phyloP scores from a whole-genome alignment of 352 stramenopile species.

The Globisporangium paroecandrum region DNA sequence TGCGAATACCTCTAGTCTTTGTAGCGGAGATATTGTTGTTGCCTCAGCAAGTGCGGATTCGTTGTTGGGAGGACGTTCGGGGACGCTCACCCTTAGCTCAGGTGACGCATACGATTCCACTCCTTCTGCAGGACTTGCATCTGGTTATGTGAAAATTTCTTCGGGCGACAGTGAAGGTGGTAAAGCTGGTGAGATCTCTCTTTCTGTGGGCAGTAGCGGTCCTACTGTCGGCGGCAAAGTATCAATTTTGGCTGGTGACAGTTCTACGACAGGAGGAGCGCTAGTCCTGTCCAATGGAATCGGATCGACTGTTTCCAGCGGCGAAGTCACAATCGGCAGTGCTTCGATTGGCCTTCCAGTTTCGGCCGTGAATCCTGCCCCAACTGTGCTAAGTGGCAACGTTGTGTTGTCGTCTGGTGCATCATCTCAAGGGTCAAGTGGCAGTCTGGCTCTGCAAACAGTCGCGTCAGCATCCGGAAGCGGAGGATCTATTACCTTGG shows the following conservation, averaged over 20 bases:
- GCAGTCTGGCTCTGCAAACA: conserved; percentile 21
- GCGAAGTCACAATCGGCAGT: conserved; percentile 24
- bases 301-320: conserved; percentile 22
- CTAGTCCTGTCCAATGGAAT: conserved; percentile 23
- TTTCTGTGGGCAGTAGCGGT: conserved; percentile 20
- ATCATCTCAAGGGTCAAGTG: conserved; percentile 25
- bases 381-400: conserved; percentile 19
- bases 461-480: conserved; percentile 21
- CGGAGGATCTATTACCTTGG: conserved; percentile 23
- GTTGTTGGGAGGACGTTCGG: neutral
- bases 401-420: conserved; percentile 19
- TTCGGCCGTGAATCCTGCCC: neutral
- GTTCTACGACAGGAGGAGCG: conserved; percentile 13
- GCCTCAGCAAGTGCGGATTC: conserved; percentile 1
- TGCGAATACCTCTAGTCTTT: neutral
- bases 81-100: conserved; percentile 4
- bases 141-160: neutral
- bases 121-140: conserved; percentile 12
- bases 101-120: conserved; percentile 11
- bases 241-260: conserved; percentile 12
- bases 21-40: conserved; percentile 3
- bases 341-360: conserved; percentile 23
- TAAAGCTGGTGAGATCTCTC: conserved; percentile 16
- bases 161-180: conserved; percentile 16
- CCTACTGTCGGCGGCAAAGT: conserved; percentile 13